A percentile compares a stretch with the other conserved stretches of the same genome.
Conservation (phyloP, 306 rosid genomes). For the Lupinus albus region DNA sequence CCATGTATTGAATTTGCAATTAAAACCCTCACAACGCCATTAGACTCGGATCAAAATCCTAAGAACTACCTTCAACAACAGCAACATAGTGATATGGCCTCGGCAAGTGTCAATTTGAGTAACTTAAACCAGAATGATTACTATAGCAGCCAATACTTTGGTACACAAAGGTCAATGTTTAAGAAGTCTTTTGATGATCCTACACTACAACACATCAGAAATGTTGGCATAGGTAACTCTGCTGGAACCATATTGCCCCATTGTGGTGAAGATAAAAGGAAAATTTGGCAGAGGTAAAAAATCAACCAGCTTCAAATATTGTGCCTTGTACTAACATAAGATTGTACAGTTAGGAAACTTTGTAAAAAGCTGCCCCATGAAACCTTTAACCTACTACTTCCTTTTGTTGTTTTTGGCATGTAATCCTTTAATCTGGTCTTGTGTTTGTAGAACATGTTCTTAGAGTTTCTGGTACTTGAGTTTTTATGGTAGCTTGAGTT, state of each 20-base stretch:
- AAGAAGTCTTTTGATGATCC: slow-evolving; percentile 46
- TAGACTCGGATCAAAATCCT: slow-evolving; percentile 51
- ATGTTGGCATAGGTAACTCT: slow-evolving; percentile 44
- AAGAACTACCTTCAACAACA: slow-evolving; percentile 57
- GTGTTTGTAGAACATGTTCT: slow-evolving; percentile 37
- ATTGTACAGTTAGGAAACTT: slow-evolving; percentile 43
- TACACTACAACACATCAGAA: slow-evolving; percentile 32
- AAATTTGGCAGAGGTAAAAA: slow-evolving; percentile 45
- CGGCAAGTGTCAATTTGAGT: slow-evolving; percentile 39
- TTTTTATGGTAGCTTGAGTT: slow-evolving; percentile 31
- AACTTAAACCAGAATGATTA: slow-evolving; percentile 39
- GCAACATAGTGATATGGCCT: slow-evolving; percentile 41
- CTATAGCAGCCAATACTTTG: slow-evolving; percentile 40
- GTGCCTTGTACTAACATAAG: slow-evolving; percentile 38
- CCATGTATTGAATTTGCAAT: slow-evolving; percentile 85
- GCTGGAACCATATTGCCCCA: slow-evolving; percentile 43
- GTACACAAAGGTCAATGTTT: slow-evolving; percentile 41
- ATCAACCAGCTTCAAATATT: slow-evolving; percentile 29
- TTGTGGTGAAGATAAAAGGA: slow-evolving; percentile 47
- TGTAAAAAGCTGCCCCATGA: slow-evolving; percentile 29
- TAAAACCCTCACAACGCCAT: slow-evolving; percentile 72
- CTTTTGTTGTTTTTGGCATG: slow-evolving; percentile 32
- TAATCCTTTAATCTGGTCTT: slow-evolving; percentile 16
- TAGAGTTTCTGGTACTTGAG: slow-evolving; percentile 20
- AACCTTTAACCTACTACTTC: slow-evolving; percentile 25